These are phyloP conservation scores for Fragaria iinumae DNA, from an alignment of 306 rosid species.

Conservation along the genomic window DNA sequence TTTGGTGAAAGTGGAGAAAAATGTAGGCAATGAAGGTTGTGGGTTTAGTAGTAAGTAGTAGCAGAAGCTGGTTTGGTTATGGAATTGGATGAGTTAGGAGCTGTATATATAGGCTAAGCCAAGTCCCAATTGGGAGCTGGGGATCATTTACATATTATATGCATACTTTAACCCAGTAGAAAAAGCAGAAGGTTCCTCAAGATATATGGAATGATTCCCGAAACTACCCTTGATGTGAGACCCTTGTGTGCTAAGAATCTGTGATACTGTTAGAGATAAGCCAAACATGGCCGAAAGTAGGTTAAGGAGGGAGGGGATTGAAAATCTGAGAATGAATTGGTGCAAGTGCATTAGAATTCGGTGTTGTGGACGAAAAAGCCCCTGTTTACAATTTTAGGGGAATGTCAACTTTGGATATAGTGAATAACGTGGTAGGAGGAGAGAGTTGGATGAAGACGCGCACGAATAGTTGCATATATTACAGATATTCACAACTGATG, in stretches of 20 bases:
- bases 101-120: slow-evolving; percentile 25
- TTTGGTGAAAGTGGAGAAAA: background rate
- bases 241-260: slow-evolving; percentile 52
- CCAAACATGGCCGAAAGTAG: slow-evolving; percentile 42
- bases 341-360: slow-evolving; percentile 14
- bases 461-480: slow-evolving; percentile 32
- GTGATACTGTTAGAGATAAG: slow-evolving; percentile 39
- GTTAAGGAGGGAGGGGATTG: slow-evolving; percentile 13
- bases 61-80: slow-evolving; percentile 17
- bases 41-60: background rate
- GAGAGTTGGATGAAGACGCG: slow-evolving; percentile 23
- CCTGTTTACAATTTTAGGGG: slow-evolving; percentile 25
- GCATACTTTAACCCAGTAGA: slow-evolving; percentile 11
- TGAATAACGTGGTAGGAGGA: slow-evolving; percentile 27
- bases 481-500: slow-evolving; percentile 1
- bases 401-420: slow-evolving; percentile 58
- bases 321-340: background rate
- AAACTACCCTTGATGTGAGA: slow-evolving; percentile 35
- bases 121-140: slow-evolving; percentile 1
- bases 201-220: slow-evolving; percentile 33
- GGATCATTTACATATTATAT: slow-evolving; percentile 1
- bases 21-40: slow-evolving; percentile 8
- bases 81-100: slow-evolving; percentile 26
- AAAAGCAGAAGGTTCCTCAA: slow-evolving; percentile 37
- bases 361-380: slow-evolving; percentile 38